phyloP scores from a whole-genome alignment of 768 basidiomycete genomes.

The Crassisporium funariophilum region DNA sequence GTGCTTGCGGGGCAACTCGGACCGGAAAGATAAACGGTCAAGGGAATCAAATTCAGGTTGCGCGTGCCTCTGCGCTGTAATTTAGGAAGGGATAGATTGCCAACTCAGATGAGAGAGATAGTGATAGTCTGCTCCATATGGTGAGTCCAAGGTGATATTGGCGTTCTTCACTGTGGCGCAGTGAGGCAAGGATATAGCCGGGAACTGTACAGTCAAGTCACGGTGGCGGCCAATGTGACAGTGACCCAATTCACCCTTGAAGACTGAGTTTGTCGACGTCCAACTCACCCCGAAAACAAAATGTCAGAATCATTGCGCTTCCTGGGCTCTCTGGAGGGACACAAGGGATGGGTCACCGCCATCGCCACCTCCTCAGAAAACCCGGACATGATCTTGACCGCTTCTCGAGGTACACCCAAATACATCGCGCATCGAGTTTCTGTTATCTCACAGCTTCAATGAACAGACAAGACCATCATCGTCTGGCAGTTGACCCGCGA shows the following conservation, averaged over 20 bases:
- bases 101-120: too few relatives aligned
- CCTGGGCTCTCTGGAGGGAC: constrained; percentile 89
- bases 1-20: too few relatives aligned
- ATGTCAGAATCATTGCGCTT: constrained; percentile 90
- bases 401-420: constrained; percentile 79
- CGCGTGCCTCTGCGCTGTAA: too few relatives aligned
- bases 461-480: constrained; percentile 97
- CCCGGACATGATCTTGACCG: constrained; percentile 98
- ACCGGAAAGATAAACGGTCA: too few relatives aligned
- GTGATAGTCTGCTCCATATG: too few relatives aligned
- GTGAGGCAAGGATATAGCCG: constrained; percentile 37
- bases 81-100: too few relatives aligned
- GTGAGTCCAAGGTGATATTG: too few relatives aligned
- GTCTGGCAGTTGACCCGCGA: constrained; percentile 98
- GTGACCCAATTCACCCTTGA: constrained; percentile 26
- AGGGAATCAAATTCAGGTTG: too few relatives aligned
- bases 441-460: constrained; percentile 20
- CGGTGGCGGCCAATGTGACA: constrained; percentile 62
- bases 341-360: constrained; percentile 98
- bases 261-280: constrained; percentile 32
- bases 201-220: constrained; percentile 63
- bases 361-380: constrained; percentile 98
- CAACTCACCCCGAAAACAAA: constrained; percentile 35
- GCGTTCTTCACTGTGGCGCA: too few relatives aligned
- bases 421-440: constrained; percentile 18